phyloP scores from a whole-genome alignment of 2,329 filamentous ascomycete genomes.

The Aspergillus arachidicola region DNA sequence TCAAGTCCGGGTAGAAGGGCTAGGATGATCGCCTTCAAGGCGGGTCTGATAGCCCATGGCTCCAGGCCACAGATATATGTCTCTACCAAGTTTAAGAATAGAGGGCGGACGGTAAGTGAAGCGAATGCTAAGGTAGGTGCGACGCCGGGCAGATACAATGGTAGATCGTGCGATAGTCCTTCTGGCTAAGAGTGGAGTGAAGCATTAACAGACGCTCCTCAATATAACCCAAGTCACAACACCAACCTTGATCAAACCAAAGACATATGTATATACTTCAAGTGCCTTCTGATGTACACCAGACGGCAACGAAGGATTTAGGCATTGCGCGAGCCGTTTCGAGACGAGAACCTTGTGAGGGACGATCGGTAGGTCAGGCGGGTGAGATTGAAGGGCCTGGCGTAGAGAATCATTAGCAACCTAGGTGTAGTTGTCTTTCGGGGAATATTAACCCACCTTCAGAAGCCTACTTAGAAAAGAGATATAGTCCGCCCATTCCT shows the following conservation, averaged over 20 bases:
- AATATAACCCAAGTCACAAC: background rate
- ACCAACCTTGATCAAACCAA: conserved; percentile 75
- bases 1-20: conserved; percentile 89
- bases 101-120: conserved; percentile 83
- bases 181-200: conserved; percentile 53
- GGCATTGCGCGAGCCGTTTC: conserved; percentile 89
- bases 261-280: conserved; percentile 90
- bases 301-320: conserved; percentile 89
- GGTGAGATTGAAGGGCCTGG: conserved; percentile 85
- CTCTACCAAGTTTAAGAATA: conserved; percentile 83
- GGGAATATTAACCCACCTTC: conserved; percentile 63
- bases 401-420: background rate
- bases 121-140: conserved; percentile 91
- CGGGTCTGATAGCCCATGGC: conserved; percentile 73
- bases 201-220: conserved; percentile 16
- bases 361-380: conserved; percentile 69
- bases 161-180: conserved; percentile 77
- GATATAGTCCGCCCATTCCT: conserved; percentile 99
- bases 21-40: conserved; percentile 85
- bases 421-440: background rate
- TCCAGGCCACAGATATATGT: conserved; percentile 75
- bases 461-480: conserved; percentile 89
- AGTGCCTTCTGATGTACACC: conserved; percentile 97
- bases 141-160: conserved; percentile 86
- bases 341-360: conserved; percentile 82